Conservation (phyloP, 139 green algal species). For the Chlorella sp. region DNA sequence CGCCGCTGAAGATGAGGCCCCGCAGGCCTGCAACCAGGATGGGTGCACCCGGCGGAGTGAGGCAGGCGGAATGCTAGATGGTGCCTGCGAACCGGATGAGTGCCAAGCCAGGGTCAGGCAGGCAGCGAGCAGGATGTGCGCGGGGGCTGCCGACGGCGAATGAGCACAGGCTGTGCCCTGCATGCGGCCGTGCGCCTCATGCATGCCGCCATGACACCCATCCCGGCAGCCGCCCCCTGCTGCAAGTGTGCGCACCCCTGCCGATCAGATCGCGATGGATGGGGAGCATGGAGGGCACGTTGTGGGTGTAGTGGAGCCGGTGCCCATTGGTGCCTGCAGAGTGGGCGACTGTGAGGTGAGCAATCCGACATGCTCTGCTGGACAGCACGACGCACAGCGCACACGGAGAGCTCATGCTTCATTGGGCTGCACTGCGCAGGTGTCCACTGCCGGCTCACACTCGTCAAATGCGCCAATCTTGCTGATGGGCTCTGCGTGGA, state of each 20-base stretch:
- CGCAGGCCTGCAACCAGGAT: slow-evolving; percentile 48
- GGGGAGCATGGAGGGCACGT: slow-evolving; percentile 68
- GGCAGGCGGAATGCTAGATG: background rate
- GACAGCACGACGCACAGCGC: background rate
- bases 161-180: background rate
- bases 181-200: too few species aligned
- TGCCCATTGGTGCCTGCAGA: slow-evolving; percentile 14
- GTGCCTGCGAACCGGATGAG: too few species aligned
- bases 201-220: too few species aligned
- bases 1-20: slow-evolving; percentile 81
- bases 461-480: slow-evolving; percentile 38
- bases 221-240: too few species aligned
- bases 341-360: too few species aligned
- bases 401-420: background rate
- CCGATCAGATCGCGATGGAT: slow-evolving; percentile 54
- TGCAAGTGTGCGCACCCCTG: slow-evolving; percentile 21
- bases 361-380: too few species aligned
- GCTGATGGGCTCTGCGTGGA: slow-evolving; percentile 35
- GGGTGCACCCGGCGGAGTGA: background rate
- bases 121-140: background rate
- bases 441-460: background rate
- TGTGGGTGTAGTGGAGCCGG: slow-evolving; percentile 55
- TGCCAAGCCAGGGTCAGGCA: background rate
- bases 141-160: background rate
- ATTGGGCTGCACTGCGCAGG: background rate